Evolutionary conservation across 208 protist species (phyloP).

Genomic region (Entamoeba dispar): DNA sequence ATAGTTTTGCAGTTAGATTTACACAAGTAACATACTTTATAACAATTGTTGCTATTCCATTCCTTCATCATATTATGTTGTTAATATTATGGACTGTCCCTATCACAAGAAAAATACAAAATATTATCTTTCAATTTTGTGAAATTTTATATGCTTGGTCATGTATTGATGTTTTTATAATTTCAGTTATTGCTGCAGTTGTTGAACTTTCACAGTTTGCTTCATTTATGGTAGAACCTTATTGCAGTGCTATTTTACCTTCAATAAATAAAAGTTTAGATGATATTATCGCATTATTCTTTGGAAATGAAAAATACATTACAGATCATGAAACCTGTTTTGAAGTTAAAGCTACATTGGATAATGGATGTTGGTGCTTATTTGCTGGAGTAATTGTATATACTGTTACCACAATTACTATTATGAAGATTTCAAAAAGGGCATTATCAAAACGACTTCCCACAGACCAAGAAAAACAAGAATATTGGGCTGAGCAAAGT

Average conservation of each 20-base stretch:
- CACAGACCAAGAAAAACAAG: background rate
- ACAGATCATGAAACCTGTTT: background rate
- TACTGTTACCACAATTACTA: background rate
- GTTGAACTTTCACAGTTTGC: constrained; percentile 63
- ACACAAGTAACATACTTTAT: background rate
- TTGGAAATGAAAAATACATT: background rate
- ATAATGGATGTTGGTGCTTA: background rate
- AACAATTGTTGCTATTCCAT: background rate
- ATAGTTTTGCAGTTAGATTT: background rate
- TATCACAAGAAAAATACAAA: background rate
- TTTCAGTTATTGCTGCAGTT: constrained; percentile 56
- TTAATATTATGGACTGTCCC: background rate
- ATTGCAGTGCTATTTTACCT: background rate
- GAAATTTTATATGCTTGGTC: constrained; percentile 63
- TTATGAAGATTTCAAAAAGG: background rate
- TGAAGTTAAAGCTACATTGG: background rate
- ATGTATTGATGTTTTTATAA: constrained; percentile 55
- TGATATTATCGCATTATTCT: background rate
- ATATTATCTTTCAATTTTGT: constrained; percentile 19
- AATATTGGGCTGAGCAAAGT: background rate
- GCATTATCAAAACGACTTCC: background rate
- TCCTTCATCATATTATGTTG: background rate
- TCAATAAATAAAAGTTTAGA: background rate
- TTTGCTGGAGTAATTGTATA: background rate
- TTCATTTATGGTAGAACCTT: constrained; percentile 54